These are phyloP conservation scores for Phytophthora europaea DNA, from an alignment of 352 stramenopile genomes.

Conservation along the genomic window DNA sequence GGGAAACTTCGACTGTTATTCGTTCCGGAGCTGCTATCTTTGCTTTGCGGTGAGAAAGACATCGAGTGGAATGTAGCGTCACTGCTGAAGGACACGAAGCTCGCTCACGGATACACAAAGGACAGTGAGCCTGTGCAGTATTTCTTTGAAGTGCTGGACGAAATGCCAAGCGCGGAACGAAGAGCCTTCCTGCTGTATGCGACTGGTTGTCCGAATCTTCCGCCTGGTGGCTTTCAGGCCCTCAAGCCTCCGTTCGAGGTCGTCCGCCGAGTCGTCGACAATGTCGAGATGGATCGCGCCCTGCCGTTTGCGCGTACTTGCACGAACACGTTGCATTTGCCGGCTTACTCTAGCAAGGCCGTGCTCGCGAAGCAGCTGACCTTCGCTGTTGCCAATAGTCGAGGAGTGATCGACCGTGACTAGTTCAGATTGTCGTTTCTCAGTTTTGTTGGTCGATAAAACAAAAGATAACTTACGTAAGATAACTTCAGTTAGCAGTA, in stretches of 20 bases:
- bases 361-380: conserved; percentile 70
- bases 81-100: conserved; percentile 77
- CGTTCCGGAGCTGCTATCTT: conserved; percentile 67
- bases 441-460: conserved; percentile 22
- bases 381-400: conserved; percentile 85
- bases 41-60: conserved; percentile 82
- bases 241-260: conserved; percentile 86
- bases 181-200: conserved; percentile 85
- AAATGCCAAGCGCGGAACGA: conserved; percentile 67
- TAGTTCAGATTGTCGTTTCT: conserved; percentile 32
- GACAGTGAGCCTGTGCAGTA: conserved; percentile 73
- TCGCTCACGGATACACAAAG: conserved; percentile 88
- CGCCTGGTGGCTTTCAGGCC: conserved; percentile 71
- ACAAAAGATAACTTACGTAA: conserved; percentile 1
- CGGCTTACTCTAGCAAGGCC: conserved; percentile 80
- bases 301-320: conserved; percentile 88
- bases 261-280: conserved; percentile 80
- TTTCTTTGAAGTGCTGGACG: conserved; percentile 77
- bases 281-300: conserved; percentile 73
- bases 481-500: neutral
- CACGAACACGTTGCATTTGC: conserved; percentile 88
- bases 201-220: conserved; percentile 86
- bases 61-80: conserved; percentile 76
- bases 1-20: conserved; percentile 79
- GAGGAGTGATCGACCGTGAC: conserved; percentile 89